Evolutionary conservation across 1,139 yeast genomes (phyloP).

Genomic region (Debaryomyces sp.): DNA sequence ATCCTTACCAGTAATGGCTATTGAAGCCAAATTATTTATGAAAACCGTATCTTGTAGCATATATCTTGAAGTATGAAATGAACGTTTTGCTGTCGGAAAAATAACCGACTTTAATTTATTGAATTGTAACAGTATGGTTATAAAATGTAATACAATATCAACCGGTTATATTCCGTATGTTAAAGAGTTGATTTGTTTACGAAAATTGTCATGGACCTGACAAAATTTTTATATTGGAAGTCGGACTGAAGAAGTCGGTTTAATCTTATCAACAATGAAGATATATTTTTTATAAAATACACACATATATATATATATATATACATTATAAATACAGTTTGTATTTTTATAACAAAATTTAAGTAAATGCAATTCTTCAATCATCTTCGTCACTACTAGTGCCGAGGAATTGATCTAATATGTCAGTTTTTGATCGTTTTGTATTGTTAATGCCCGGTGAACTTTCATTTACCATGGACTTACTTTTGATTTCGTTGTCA

Average conservation of each 20-base stretch:
- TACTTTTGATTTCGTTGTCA: background rate
- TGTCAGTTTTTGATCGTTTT: background rate
- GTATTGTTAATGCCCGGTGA: background rate
- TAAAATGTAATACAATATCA: slow-evolving; percentile 5
- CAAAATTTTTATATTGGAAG: background rate
- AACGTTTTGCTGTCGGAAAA: slow-evolving; percentile 19
- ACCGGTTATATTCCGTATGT: background rate
- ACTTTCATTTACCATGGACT: background rate
- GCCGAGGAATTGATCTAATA: slow-evolving; percentile 2
- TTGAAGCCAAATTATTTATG: slow-evolving; percentile 58
- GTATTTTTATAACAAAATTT: background rate
- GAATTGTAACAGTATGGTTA: slow-evolving; percentile 11
- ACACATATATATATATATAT: background rate
- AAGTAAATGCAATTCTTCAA: background rate
- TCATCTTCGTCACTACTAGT: slow-evolving; percentile 1
- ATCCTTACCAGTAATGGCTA: slow-evolving; percentile 72
- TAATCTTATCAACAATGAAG: background rate
- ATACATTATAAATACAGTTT: background rate
- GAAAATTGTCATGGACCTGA: background rate
- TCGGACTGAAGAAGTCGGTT: background rate
- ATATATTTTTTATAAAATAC: too few species aligned
- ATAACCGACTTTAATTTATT: slow-evolving; percentile 19
- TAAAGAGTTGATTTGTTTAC: background rate
- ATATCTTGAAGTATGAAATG: slow-evolving; percentile 16
- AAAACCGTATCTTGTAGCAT: slow-evolving; percentile 55